Percentiles rank a stretch among this genome's conserved stretches.
These are phyloP conservation scores for Thraustochytrium sp. DNA, from an alignment of 352 stramenopile genomes.

Conservation along the genomic window DNA sequence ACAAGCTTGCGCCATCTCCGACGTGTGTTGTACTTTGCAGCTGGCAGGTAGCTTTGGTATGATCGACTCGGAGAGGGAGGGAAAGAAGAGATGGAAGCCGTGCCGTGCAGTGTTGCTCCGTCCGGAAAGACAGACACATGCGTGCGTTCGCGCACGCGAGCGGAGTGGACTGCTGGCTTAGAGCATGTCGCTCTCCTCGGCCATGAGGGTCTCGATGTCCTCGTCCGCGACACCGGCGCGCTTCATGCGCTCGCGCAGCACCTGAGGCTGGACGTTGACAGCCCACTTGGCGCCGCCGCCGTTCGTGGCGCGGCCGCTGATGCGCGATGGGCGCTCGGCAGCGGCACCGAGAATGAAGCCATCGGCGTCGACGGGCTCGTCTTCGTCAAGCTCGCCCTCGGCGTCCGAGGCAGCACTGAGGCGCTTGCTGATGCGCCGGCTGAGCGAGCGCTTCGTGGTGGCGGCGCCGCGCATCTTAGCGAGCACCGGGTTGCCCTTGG, in stretches of 20 bases:
- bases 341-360: conserved; percentile 23
- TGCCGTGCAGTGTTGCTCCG: too few relatives aligned
- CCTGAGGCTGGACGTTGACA: conserved; percentile 34
- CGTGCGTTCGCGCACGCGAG: too few relatives aligned
- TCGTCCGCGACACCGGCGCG: conserved; percentile 17
- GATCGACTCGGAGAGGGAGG: too few relatives aligned
- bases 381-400: background rate
- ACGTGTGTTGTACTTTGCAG: too few relatives aligned
- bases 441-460: background rate
- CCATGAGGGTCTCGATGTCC: conserved; percentile 38
- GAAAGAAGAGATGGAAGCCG: too few relatives aligned
- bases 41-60: too few relatives aligned
- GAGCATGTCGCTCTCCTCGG: conserved; percentile 32
- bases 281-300: conserved; percentile 9
- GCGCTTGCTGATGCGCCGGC: background rate
- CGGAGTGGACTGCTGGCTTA: too few relatives aligned
- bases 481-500: background rate
- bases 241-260: conserved; percentile 33
- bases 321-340: background rate
- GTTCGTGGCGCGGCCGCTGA: background rate
- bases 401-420: background rate
- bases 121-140: too few relatives aligned
- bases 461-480: background rate
- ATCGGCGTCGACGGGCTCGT: background rate
- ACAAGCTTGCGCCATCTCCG: too few relatives aligned